Evolutionary conservation across 2,329 filamentous ascomycete genomes (phyloP), one percentile per base, ranked within the genome.

Genomic region (Botrytis squamosa): DNA sequence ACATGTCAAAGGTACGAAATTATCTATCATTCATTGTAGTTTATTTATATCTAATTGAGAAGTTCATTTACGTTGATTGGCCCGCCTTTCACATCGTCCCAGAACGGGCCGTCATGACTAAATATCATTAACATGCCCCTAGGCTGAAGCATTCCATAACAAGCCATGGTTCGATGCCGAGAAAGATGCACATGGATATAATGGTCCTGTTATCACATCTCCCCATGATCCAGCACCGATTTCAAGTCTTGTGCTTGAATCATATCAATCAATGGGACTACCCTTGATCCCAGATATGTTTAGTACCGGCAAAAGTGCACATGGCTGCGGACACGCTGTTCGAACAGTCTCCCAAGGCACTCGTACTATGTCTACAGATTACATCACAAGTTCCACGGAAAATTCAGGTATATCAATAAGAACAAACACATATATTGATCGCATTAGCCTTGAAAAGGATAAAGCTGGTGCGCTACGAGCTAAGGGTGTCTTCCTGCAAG

Each of bases 221-320:
- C 55, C 55, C 22, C 55, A 70, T 40, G 67, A 70, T 25, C 55
- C 40, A 22, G 67, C 67, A 25, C 55, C 55, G 2, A 62, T 70
- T 25, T 70, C 67, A 36, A 46, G 18, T 25, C 67, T 46, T 25
- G 40, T 70, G 4, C 40, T 62, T 18, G n/a, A 69, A 33, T 70
- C 67, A 7, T 70, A 70, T 62, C 52, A 70, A 25, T 60, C 67
- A 22, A 62, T 60, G 40, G 55, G 55, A n/a, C 9, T 70, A 3
- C 55, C 67, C n/a, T 60, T 70, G 2, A 36, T 49, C 22, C 55
- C 40, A 46, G 57, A 70, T 62, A 70, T 62, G 55, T 62, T 62
- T 44, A 62, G 68, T 12, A 60, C 68, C 5, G 55, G 68, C 18
- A 20, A 70, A 18, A 70, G 55, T 62, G 68, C 68, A 49, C 68